Evolutionary conservation across 768 basidiomycete species (phyloP), one percentile per base, ranked within the genome.

Genomic region (Dacryopinax primogenitus): DNA sequence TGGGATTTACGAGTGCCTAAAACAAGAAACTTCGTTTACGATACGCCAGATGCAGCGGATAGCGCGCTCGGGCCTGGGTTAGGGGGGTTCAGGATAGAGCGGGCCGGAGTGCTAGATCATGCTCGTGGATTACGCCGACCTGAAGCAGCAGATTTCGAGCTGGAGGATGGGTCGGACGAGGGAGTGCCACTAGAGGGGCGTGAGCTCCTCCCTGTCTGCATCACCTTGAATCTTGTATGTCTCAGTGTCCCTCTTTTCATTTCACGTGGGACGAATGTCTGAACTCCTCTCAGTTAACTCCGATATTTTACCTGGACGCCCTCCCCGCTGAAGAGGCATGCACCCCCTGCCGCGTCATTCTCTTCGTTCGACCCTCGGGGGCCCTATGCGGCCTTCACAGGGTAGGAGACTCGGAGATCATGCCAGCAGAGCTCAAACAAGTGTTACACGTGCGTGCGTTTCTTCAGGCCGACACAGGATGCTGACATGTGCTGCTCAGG

Each of bases 111-210:
- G 85, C 84, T 67, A 80, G 83, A 1, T 81, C 88, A 39, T 83
- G 84, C 68, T 86, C 84, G 16, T 77, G 83, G 16, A 47, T 44
- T 26, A 74, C 74, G 15, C 9, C 7, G 33, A 7, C n/a, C n/a
- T n/a, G 36, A 12, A 9, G 87, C 84, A 12, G 82, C 83, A 9
- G 92, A 94, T 73, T 93, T 93, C 69, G 92, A 94, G 75, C 79
- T 93, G 23, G 81, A 84, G 12, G 91, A 94, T 72, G 88, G 86
- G 67, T 91, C 89, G 88, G 90, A 90, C 70, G 88, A 90, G 68
- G 92, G 92, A 0, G 86, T 85, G 65, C 73, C 78, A 18, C 71
- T 92, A 32, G 79, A 77, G 37, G 85, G 84, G 1, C 77, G 84
- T 67, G 82, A 87, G 1, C 69, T 72, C 13, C 88, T 91, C 84